Percentiles rank a stretch among this genome's conserved stretches.
Evolutionary conservation across 257 asterid genomes (phyloP).

Genomic region (Forsythia viridissima): DNA sequence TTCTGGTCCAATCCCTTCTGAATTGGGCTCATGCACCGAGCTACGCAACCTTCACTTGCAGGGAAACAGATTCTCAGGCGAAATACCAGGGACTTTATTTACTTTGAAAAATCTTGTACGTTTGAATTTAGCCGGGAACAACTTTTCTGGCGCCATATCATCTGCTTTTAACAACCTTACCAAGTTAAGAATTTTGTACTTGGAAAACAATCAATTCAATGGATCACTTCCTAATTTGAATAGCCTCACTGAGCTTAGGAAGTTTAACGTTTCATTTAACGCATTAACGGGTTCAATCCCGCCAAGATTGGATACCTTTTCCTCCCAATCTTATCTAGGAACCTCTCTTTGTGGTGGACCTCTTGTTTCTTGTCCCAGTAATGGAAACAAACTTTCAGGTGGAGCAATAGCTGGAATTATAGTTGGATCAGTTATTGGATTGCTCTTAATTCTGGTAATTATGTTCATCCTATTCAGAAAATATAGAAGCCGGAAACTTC

Average conservation of each 20-base stretch:
- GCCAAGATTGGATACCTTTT: slow-evolving; percentile 27
- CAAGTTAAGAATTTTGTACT: slow-evolving; percentile 35
- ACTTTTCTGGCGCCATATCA: slow-evolving; percentile 42
- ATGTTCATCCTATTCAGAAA: slow-evolving; percentile 33
- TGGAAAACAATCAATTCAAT: slow-evolving; percentile 52
- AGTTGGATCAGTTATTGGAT: slow-evolving; percentile 37
- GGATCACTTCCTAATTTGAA: slow-evolving; percentile 47
- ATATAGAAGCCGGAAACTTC: slow-evolving; percentile 17
- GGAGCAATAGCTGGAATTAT: slow-evolving; percentile 68
- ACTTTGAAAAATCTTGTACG: slow-evolving; percentile 39
- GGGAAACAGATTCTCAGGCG: slow-evolving; percentile 58
- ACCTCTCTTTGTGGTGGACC: slow-evolving; percentile 53
- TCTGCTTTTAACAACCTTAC: slow-evolving; percentile 33
- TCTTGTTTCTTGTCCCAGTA: slow-evolving; percentile 40
- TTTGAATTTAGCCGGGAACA: slow-evolving; percentile 41
- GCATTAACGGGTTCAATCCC: slow-evolving; percentile 49
- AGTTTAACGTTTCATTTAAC: slow-evolving; percentile 59
- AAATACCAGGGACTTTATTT: slow-evolving; percentile 44
- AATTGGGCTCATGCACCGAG: slow-evolving; percentile 47
- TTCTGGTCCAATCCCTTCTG: slow-evolving; percentile 55
- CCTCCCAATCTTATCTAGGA: slow-evolving; percentile 41
- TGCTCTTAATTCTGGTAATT: slow-evolving; percentile 22
- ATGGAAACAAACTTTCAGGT: slow-evolving; percentile 30
- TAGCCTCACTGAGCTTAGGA: slow-evolving; percentile 21
- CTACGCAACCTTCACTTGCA: slow-evolving; percentile 40